These are phyloP conservation scores for Candida nanaspora DNA, from an alignment of 805 yeast species.

Conservation along the genomic window DNA sequence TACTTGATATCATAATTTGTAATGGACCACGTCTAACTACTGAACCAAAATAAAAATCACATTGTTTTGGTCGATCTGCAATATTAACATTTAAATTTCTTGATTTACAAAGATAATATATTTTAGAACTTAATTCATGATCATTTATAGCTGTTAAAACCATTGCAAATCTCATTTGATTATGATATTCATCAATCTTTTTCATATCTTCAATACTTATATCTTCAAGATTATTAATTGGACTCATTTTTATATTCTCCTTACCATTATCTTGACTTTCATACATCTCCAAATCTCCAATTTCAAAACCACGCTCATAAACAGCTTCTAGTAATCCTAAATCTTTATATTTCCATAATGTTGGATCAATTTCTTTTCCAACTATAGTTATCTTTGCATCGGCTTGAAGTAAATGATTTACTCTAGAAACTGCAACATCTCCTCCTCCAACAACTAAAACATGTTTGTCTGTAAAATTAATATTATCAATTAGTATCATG, in stretches of 20 bases:
- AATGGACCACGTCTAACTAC: slow-evolving; percentile 65
- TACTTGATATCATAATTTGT: slow-evolving; percentile 77
- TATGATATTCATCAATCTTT: slow-evolving; percentile 27
- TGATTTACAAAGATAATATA: slow-evolving; percentile 43
- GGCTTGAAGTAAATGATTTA: slow-evolving; percentile 59
- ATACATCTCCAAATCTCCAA: slow-evolving; percentile 44
- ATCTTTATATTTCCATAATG: slow-evolving; percentile 25
- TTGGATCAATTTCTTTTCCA: slow-evolving; percentile 33
- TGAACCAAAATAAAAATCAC: slow-evolving; percentile 84
- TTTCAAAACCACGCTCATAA: slow-evolving; percentile 35
- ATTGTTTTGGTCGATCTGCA: slow-evolving; percentile 77
- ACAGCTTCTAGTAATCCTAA: slow-evolving; percentile 37
- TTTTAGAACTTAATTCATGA: slow-evolving; percentile 46
- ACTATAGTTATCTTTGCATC: slow-evolving; percentile 66
- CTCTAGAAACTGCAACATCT: slow-evolving; percentile 67
- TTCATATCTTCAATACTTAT: slow-evolving; percentile 24
- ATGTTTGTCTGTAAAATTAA: slow-evolving; percentile 32
- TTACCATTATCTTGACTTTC: slow-evolving; percentile 18
- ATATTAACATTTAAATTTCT: slow-evolving; percentile 59
- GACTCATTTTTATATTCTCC: too few relatives aligned
- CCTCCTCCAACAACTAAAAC: slow-evolving; percentile 76
- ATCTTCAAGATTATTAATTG: slow-evolving; percentile 15
- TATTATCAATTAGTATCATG: too few relatives aligned
- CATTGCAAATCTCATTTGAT: slow-evolving; percentile 43
- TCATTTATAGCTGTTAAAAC: slow-evolving; percentile 75